A percentile compares a stretch with the other conserved stretches of the same genome.
Conservation (phyloP, 129 eudicot species). For the Flaveria robusta region DNA sequence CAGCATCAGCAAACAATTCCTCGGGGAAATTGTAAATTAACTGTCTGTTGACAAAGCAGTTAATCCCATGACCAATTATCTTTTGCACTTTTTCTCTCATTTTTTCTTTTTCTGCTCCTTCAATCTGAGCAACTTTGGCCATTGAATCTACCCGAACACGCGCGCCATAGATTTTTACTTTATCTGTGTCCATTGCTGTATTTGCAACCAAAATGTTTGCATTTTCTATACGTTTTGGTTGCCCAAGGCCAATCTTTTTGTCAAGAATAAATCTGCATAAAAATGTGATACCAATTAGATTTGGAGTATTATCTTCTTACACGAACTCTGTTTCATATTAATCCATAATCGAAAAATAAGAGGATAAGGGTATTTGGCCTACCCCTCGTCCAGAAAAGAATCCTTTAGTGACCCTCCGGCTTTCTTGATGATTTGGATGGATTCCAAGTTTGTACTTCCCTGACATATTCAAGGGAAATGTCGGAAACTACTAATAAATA, state of each 20-base stretch:
- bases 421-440: constrained; percentile 91
- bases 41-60: constrained; percentile 91
- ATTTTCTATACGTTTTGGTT: constrained; percentile 93
- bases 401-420: constrained; percentile 90
- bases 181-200: constrained; percentile 98
- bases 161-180: constrained; percentile 96
- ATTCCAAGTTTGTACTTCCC: constrained; percentile 92
- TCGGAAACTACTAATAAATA: neutral
- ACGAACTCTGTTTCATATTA: neutral
- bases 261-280: constrained; percentile 80
- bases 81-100: constrained; percentile 97
- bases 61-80: constrained; percentile 89
- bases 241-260: constrained; percentile 95
- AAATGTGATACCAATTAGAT: neutral
- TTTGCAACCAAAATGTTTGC: constrained; percentile 92
- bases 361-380: constrained; percentile 16
- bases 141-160: constrained; percentile 98
- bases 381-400: constrained; percentile 94
- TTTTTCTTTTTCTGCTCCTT: constrained; percentile 85
- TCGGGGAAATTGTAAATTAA: constrained; percentile 95
- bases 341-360: neutral
- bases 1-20: constrained; percentile 96
- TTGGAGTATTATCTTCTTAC: neutral
- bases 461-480: constrained; percentile 36
- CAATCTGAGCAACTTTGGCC: constrained; percentile 96